Evolutionary conservation across 768 basidiomycete species (phyloP), one percentile per base, ranked within the genome.

Genomic region (Pisolithus marmoratus): DNA sequence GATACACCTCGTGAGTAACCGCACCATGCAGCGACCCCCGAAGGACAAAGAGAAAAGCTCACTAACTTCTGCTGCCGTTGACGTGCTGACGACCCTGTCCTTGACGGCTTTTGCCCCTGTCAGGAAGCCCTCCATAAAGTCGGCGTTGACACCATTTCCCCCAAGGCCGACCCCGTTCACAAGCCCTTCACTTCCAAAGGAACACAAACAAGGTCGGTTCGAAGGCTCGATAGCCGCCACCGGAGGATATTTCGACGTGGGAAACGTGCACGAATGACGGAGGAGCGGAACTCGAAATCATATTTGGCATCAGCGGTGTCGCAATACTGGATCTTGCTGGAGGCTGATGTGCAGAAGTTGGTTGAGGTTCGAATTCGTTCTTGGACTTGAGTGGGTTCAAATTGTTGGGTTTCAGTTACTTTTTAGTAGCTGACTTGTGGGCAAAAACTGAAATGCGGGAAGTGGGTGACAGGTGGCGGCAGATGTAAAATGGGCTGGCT

Each of bases 181-280:
- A 45, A 61, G 58, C 5, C 29, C 46, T 41, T 58, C 64, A 38
- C 64, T 62, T 24, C 63, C 61, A 55, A 72, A 65, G 48, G 44
- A 77, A 65, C 45, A 73, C 69, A 37, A 70, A 74, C 82, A 81
- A 81, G 26, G 77, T 72, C 1, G 75, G 73, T 73, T 74, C 43
- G 77, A 78, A 8, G 77, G 72, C 66, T 83, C 80, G 56, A 81
- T 72, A 49, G 68, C n/a, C 64, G 5, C 80, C 80, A 8, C 73
- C 68, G 49, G 67, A 69, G 58, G 75, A 76, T 46, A 83, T 66
- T 8, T 84, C 84, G 48, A 86, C 76, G 62, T 87, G 85, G 20
- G 79, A 75, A 49, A 85, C 72, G 59, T 87, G 85, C 51, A 78
- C 76, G 63, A 86, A 87, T 20, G 84, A 81, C 51, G 80, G 74